These are phyloP conservation scores for Daldinia sp. DNA, from an alignment of 2,329 filamentous ascomycete species.

Conservation along the genomic window DNA sequence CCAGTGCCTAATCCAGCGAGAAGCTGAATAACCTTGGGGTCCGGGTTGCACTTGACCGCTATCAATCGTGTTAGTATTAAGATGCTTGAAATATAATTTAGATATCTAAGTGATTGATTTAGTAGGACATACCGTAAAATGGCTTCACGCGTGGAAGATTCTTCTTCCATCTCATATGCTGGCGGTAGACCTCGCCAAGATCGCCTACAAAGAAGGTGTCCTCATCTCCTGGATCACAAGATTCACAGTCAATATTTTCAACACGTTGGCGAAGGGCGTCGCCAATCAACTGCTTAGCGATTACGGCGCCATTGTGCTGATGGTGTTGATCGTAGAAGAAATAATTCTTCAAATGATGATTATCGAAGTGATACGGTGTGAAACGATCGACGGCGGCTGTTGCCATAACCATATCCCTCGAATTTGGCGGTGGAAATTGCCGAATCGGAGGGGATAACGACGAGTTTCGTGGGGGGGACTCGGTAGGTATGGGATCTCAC, in stretches of 20 bases:
- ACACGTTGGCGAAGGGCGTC: constrained; percentile 87
- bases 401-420: constrained; percentile 72
- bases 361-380: constrained; percentile 59
- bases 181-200: constrained; percentile 97
- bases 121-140: constrained; percentile 79
- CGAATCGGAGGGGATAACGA: constrained; percentile 23
- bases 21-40: constrained; percentile 86
- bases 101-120: too few relatives aligned
- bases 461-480: constrained; percentile 33
- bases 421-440: constrained; percentile 40
- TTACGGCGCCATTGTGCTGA: constrained; percentile 55
- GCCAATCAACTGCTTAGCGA: constrained; percentile 83
- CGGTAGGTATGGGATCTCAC: constrained; percentile 33
- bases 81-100: not conserved
- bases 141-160: constrained; percentile 92
- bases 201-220: constrained; percentile 99
- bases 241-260: constrained; percentile 82
- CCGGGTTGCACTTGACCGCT: constrained; percentile 99
- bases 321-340: constrained; percentile 51
- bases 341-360: constrained; percentile 50
- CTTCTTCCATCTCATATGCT: constrained; percentile 98
- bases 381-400: constrained; percentile 65
- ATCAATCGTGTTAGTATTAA: constrained; percentile 28
- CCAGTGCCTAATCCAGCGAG: constrained; percentile 89
- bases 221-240: constrained; percentile 90